Evolutionary conservation across 495 filamentous ascomycete species (phyloP).

Genomic region (Cercophora newfieldiana): DNA sequence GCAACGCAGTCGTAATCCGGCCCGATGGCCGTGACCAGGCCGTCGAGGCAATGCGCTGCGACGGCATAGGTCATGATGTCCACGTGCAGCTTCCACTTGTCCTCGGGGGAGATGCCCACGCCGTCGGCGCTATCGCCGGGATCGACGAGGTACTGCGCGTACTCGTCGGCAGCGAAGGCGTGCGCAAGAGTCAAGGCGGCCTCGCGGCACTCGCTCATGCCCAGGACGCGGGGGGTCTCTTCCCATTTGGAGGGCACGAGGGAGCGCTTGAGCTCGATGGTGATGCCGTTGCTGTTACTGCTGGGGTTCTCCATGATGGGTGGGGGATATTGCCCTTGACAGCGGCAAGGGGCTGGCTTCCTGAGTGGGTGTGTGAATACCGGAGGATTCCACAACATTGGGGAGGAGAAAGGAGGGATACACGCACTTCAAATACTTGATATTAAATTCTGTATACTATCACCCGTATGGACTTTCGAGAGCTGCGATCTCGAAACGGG

Average conservation of each 20-base stretch:
- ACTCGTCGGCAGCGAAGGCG: conserved; percentile 73
- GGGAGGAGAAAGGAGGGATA: conserved; percentile 11
- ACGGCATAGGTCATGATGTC: conserved; percentile 72
- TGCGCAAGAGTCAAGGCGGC: conserved; percentile 68
- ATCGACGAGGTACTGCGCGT: conserved; percentile 69
- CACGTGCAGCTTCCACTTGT: conserved; percentile 72
- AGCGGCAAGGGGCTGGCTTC: not conserved
- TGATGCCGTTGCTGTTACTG: conserved; percentile 28
- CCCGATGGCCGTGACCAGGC: conserved; percentile 69
- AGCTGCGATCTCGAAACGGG: conserved; percentile 71
- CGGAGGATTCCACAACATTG: too few species aligned
- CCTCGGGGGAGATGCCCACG: conserved; percentile 35
- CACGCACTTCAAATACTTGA: conserved; percentile 42
- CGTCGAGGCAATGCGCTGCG: conserved; percentile 68
- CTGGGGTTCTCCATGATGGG: conserved; percentile 38
- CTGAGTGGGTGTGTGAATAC: not conserved
- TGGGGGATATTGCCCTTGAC: conserved; percentile 10
- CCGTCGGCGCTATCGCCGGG: conserved; percentile 59
- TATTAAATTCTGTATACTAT: conserved; percentile 59
- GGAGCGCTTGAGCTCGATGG: conserved; percentile 47
- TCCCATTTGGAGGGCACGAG: conserved; percentile 49
- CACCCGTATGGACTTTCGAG: conserved; percentile 70
- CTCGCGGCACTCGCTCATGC: conserved; percentile 62
- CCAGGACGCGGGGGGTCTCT: conserved; percentile 57
- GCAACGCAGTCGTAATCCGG: conserved; percentile 73